Base-by-base conservation (phyloP, 306 rosid species). In the Acacia confusa region DNA sequence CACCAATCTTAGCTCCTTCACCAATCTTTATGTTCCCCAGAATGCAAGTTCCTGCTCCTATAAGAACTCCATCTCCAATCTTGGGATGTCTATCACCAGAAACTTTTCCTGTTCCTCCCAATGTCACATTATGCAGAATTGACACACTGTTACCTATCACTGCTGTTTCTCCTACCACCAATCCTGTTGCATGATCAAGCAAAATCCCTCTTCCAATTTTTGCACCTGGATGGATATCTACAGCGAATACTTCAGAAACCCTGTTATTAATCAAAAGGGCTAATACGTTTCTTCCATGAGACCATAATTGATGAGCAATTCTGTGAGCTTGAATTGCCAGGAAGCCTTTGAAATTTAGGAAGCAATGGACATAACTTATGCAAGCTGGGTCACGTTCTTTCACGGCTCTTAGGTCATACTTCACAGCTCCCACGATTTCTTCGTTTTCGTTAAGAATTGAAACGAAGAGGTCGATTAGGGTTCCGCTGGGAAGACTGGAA, bases 151-250 rank as follows among this genome's bases (percentile, higher is more conserved):
- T 89, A 5, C 99, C 99, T 47, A 95, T 92, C 85, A 92, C 93
- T 30, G 97, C 99, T 2, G 98, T 95, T 78, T 93, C 99, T 2
- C 99, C 98, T 2, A 95, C 93, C 60, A 95, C 98, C 0, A 95
- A 77, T 7, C 99, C 99, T 12, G 98, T 93, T 4, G 99, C 98
- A 34, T 95, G 99, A 71, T 95, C 99, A 3, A 95, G 85, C 84
- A 95, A 84, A 4, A 93, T 79, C 60, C 97, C 98, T 9, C 87
- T 83, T 12, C 99, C 98, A 48, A 93, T 82, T 55, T 75, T 89
- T 0, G 99, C 99, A 4, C 96, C 99, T 0, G 99, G 98, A 79
- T 95, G 99, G 20, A 95, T 92, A 75, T 95, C 99, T 16, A 95
- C 96, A 0, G 90, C 90, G 20, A 93, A 93, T 22, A 89, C 90